phyloP scores from a whole-genome alignment of 148 eudicot genomes.

The Fagopyrum esculentum region DNA sequence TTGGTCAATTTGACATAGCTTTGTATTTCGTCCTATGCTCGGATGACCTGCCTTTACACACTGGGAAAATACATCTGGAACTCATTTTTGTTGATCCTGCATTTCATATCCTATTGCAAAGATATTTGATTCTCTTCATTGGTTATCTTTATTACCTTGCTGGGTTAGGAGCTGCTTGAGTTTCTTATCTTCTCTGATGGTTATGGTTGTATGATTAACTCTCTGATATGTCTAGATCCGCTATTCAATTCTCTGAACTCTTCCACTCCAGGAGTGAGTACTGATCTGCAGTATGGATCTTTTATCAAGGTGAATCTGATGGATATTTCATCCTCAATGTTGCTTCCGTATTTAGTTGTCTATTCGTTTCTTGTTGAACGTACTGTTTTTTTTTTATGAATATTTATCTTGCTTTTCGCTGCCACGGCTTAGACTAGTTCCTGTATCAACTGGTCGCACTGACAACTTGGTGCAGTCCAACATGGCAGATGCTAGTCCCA shows the following conservation, averaged over 20 bases:
- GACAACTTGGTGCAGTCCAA: conserved; percentile 71
- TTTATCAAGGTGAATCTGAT: conserved; percentile 44
- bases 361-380: neutral
- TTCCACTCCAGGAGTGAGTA: conserved; percentile 32
- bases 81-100: neutral
- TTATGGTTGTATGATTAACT: neutral
- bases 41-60: neutral
- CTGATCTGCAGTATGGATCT: conserved; percentile 52
- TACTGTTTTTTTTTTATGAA: neutral
- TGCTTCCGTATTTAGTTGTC: neutral
- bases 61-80: neutral
- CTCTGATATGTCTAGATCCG: conserved; percentile 26
- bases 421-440: conserved; percentile 31
- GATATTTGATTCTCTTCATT: neutral
- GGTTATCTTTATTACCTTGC: neutral
- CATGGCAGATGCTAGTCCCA: conserved; percentile 74
- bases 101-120: neutral
- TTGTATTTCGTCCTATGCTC: neutral
- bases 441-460: conserved; percentile 34
- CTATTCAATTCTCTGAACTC: conserved; percentile 44
- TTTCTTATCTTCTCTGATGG: neutral
- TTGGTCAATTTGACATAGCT: neutral
- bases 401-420: conserved; percentile 20
- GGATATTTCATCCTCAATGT: neutral
- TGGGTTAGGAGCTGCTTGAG: neutral